Percentiles rank a stretch among this genome's conserved stretches.
phyloP scores from a whole-genome alignment of 1,284 basidiomycete species.

The Puccinia polysora region DNA sequence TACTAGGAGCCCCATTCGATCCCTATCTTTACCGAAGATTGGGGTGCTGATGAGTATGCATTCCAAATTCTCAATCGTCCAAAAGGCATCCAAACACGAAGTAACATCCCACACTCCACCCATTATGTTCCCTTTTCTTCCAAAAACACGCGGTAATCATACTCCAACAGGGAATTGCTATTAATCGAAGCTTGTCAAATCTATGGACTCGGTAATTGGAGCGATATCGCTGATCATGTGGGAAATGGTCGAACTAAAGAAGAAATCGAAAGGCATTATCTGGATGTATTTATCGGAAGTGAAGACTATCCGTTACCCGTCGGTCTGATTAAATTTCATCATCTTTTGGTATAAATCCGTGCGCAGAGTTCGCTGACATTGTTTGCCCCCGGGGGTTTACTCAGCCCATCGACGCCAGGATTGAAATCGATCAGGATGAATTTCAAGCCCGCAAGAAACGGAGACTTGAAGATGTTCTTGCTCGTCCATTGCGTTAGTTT shows the following conservation, averaged over 20 bases:
- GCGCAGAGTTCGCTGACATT: background rate
- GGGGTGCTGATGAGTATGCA: conserved; percentile 92
- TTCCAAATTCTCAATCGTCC: background rate
- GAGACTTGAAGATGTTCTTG: conserved; percentile 64
- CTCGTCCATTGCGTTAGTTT: conserved; percentile 55
- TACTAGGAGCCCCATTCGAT: conserved; percentile 96
- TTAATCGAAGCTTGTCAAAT: conserved; percentile 82
- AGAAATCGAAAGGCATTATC: conserved; percentile 88
- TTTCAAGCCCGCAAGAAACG: conserved; percentile 82
- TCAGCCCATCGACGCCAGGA: conserved; percentile 65
- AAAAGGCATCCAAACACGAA: background rate
- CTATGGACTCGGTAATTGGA: conserved; percentile 94
- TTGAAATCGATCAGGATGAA: conserved; percentile 69
- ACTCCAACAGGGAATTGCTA: conserved; percentile 70
- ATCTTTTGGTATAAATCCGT: background rate
- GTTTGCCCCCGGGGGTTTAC: background rate
- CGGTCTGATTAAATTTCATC: conserved; percentile 48
- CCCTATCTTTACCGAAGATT: conserved; percentile 89
- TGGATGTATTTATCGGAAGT: conserved; percentile 72
- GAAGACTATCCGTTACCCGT: conserved; percentile 74
- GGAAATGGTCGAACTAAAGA: conserved; percentile 84
- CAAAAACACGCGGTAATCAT: background rate
- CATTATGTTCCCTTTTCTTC: background rate
- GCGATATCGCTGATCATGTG: conserved; percentile 90
- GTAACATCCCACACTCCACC: background rate